Conservation (phyloP, 192 early-diverging fungal species). For the Coemansia sp. region DNA sequence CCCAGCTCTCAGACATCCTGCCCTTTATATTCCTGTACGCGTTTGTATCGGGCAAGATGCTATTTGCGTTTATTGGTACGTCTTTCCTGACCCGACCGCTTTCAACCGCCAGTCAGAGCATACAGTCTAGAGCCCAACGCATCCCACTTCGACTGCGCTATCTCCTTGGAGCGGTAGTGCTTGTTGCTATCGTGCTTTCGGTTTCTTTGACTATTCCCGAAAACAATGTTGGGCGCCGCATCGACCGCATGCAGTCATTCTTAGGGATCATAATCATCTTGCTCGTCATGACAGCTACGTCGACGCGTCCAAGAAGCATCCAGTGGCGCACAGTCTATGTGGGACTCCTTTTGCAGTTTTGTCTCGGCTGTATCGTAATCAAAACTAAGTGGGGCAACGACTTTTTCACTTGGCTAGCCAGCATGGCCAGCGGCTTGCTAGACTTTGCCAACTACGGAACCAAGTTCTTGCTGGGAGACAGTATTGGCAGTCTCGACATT, state of each 20-base stretch:
- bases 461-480: conserved; percentile 68
- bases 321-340: conserved; percentile 74
- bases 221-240: conserved; percentile 59
- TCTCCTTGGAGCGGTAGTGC: conserved; percentile 53
- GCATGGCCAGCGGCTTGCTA: conserved; percentile 63
- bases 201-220: conserved; percentile 40
- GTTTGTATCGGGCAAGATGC: conserved; percentile 57
- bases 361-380: conserved; percentile 80
- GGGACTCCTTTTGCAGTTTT: conserved; percentile 74
- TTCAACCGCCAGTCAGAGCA: neutral
- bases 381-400: conserved; percentile 69
- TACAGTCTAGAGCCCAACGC: conserved; percentile 7
- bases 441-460: conserved; percentile 70
- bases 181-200: conserved; percentile 62
- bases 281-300: conserved; percentile 54
- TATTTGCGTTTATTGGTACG: conserved; percentile 52
- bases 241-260: conserved; percentile 75
- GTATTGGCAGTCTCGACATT: conserved; percentile 36
- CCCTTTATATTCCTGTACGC: conserved; percentile 56
- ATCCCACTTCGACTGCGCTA: conserved; percentile 44
- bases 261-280: conserved; percentile 69
- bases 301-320: conserved; percentile 65
- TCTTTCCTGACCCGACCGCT: conserved; percentile 27
- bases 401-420: conserved; percentile 73
- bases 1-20: conserved; percentile 56